These are phyloP conservation scores for Trichoderma asperelloides DNA, from an alignment of 495 filamentous ascomycete genomes.

Conservation along the genomic window DNA sequence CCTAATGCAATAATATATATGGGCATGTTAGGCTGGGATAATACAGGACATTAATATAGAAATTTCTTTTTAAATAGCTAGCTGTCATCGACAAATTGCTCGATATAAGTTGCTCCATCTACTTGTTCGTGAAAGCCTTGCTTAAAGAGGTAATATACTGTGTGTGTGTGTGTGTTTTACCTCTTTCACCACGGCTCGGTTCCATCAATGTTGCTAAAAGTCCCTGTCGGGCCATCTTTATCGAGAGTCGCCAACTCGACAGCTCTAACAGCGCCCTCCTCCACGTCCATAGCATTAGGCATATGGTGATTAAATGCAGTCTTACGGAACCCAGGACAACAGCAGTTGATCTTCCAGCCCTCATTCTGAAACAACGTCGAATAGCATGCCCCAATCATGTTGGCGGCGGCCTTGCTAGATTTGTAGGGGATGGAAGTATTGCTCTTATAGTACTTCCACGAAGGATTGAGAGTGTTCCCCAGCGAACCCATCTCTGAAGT, in stretches of 20 bases:
- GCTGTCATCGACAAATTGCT: too few relatives aligned
- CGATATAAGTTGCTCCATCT: too few relatives aligned
- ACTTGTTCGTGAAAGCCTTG: too few relatives aligned
- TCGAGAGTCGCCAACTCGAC: conserved; percentile 17
- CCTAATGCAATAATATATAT: not conserved
- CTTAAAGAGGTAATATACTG: not conserved
- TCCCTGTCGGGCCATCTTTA: conserved; percentile 17
- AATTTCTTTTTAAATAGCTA: too few relatives aligned
- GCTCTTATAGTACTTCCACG: conserved; percentile 13
- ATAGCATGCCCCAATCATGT: conserved; percentile 26
- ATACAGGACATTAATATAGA: too few relatives aligned
- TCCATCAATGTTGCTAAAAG: conserved; percentile 13
- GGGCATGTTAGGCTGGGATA: too few relatives aligned
- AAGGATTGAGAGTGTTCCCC: not conserved
- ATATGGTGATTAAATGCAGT: conserved; percentile 16
- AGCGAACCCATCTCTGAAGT: conserved; percentile 28
- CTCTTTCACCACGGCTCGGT: conserved; percentile 12
- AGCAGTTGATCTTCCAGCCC: conserved; percentile 21
- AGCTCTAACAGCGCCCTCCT: conserved; percentile 15
- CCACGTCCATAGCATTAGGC: not conserved
- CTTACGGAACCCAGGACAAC: conserved; percentile 17
- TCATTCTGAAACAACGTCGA: conserved; percentile 11
- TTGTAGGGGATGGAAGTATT: conserved; percentile 18
- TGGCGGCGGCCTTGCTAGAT: conserved; percentile 32
- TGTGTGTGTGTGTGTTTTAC: not conserved